Conservation (phyloP, 1,284 basidiomycete species). For the Tremellales sp. region DNA sequence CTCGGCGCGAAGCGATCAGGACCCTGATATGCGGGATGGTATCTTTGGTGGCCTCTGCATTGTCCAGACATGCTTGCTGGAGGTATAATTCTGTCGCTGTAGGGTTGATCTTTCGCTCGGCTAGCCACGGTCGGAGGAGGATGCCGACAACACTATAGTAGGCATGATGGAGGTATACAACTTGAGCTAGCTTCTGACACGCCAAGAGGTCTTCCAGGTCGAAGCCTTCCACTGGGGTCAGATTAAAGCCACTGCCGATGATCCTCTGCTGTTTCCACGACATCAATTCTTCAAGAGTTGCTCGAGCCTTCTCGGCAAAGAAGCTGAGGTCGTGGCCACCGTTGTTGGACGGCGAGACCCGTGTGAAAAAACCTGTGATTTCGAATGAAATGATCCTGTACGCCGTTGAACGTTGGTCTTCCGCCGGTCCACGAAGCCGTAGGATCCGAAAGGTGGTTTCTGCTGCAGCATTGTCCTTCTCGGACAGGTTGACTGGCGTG, state of each 20-base stretch:
- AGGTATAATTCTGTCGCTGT: conserved; percentile 5
- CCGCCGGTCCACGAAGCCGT: too few relatives aligned
- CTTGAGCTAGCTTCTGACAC: conserved; percentile 4
- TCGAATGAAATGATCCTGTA: too few relatives aligned
- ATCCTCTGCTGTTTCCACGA: too few relatives aligned
- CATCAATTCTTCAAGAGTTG: too few relatives aligned
- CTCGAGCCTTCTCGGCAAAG: too few relatives aligned
- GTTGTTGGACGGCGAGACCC: too few relatives aligned
- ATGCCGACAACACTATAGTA: conserved; percentile 5
- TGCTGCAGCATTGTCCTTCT: too few relatives aligned
- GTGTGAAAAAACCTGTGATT: too few relatives aligned
- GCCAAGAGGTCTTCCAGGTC: conserved; percentile 6
- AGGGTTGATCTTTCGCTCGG: conserved; percentile 1
- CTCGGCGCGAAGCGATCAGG: conserved; percentile 7
- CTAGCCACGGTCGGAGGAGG: conserved; percentile 13
- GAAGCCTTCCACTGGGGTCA: neutral
- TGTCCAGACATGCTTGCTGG: conserved; percentile 12
- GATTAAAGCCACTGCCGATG: conserved; percentile 1
- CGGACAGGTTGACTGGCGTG: too few relatives aligned
- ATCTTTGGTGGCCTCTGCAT: conserved; percentile 9
- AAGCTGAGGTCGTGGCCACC: too few relatives aligned
- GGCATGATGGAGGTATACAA: conserved; percentile 9
- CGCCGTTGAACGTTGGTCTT: too few relatives aligned
- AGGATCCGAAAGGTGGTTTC: too few relatives aligned
- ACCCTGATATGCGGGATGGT: conserved; percentile 9